Percentiles rank a stretch among this genome's conserved stretches.
These are phyloP conservation scores for Paramecium sonneborni DNA, from an alignment of 73 alveolate genomes.

Conservation along the genomic window DNA sequence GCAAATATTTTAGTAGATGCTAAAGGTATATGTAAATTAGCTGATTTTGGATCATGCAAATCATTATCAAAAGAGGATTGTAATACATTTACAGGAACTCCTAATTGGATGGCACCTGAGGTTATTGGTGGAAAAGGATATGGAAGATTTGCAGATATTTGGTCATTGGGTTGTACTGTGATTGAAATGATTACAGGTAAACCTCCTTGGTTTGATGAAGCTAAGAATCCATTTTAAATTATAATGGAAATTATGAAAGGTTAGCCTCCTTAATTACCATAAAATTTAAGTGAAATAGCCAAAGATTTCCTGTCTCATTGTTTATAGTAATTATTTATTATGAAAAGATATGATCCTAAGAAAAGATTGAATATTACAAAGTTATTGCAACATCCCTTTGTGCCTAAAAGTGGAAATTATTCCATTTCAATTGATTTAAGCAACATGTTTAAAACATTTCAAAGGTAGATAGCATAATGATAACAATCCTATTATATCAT, in stretches of 20 bases:
- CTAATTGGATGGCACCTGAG: constrained; percentile 99
- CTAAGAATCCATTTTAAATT: constrained; percentile 40
- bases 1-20: constrained; percentile 88
- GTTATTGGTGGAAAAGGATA: constrained; percentile 80
- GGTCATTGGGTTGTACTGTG: constrained; percentile 95
- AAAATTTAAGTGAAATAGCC: constrained; percentile 48
- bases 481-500: not conserved
- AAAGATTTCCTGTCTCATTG: constrained; percentile 59
- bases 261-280: constrained; percentile 61
- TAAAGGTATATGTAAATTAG: constrained; percentile 74
- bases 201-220: constrained; percentile 79
- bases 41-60: constrained; percentile 84
- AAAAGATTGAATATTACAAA: constrained; percentile 52
- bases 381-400: constrained; percentile 53
- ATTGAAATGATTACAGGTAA: constrained; percentile 92
- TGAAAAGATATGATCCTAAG: constrained; percentile 41
- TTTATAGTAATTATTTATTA: constrained; percentile 10
- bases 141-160: constrained; percentile 90
- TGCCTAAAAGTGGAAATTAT: not conserved
- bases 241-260: constrained; percentile 51
- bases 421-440: not conserved
- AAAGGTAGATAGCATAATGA: not conserved
- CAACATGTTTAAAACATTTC: not conserved
- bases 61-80: constrained; percentile 71
- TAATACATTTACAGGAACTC: constrained; percentile 88